Base-by-base conservation (phyloP, 257 asterid genomes). In the Petunia secreta region DNA sequence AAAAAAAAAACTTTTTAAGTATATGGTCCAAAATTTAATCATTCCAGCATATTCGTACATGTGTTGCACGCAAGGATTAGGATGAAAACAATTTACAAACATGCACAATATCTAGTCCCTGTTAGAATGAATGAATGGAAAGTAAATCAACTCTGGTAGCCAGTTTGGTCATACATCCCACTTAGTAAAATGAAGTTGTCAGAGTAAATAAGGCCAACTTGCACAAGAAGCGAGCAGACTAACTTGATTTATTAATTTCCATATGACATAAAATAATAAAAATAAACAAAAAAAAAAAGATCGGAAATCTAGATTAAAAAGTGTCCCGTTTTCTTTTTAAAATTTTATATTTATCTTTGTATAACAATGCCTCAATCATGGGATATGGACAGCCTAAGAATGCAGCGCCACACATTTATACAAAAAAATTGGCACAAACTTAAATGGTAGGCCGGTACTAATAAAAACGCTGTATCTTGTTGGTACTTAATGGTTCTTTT, bases 401-500 rank as follows among this genome's bases (percentile, higher is more conserved):
- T 50, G 15, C 68, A 60, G 40, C 16, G 57, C 73, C 8, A 77
- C 80, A 40, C 67, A 48, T 58, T 48, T 40, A 40, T 43, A 79
- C 43, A 63, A 43, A 25, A 25, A 25, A 14, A 46, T 43, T 79
- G 80, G 54, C 58, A 67, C 39, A 58, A 75, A 14, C 10, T 50
- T 75, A 53, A 64, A 75, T 25, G 77, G 55, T 44, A 38, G 64
- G 75, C 41, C 13, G 57, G 79, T 60, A 66, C 9, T 36, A 65
- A 39, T 8, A 73, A 66, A 38, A 67, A 75, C 66, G 77, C 44
- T 46, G 2, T 59, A 48, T 77, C 15, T 77, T 68, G 85, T 78
- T 37, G 75, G 66, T 53, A 68, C 16, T 48, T 6, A 4, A 62
- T 58, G 80, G 62, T 63, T 75, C 67, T 34, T 81, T 36, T 50